A percentile compares a stretch with the other conserved stretches of the same genome.
Conservation (phyloP, 2,329 filamentous ascomycete genomes). For the Sordariomycetes sp. region DNA sequence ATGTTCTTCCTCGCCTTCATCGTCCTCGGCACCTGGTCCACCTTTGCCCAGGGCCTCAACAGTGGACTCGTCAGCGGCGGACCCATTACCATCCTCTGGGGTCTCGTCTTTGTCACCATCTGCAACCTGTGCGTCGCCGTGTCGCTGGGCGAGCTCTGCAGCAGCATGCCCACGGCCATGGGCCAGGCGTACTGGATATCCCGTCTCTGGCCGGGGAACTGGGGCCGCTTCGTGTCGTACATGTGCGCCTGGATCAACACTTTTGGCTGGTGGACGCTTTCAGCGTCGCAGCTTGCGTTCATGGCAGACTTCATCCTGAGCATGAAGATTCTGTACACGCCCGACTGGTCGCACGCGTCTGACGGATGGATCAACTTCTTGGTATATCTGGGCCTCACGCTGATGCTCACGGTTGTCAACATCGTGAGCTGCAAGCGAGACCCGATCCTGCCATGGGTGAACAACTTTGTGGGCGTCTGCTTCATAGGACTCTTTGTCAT, state of each 20-base stretch:
- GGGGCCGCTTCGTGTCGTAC: constrained; percentile 34
- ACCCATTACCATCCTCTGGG: constrained; percentile 36
- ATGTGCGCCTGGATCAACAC: constrained; percentile 45
- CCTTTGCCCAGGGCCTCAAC: constrained; percentile 29
- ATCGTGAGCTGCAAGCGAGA: constrained; percentile 28
- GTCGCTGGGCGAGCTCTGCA: constrained; percentile 37
- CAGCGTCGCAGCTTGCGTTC: constrained; percentile 37
- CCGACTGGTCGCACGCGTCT: constrained; percentile 25
- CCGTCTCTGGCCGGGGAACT: constrained; percentile 15
- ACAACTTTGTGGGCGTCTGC: constrained; percentile 37
- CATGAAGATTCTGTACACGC: constrained; percentile 35
- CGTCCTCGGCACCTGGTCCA: constrained; percentile 41
- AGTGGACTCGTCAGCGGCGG: constrained; percentile 36
- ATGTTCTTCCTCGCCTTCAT: constrained; percentile 41
- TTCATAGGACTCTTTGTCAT: constrained; percentile 36
- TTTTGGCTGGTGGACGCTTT: constrained; percentile 43
- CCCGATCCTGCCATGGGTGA: constrained; percentile 25
- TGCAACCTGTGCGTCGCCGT: constrained; percentile 36
- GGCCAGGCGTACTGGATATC: constrained; percentile 40
- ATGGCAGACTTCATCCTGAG: constrained; percentile 40
- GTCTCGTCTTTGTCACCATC: constrained; percentile 31
- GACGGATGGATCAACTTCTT: constrained; percentile 37
- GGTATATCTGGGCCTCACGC: constrained; percentile 35
- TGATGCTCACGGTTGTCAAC: constrained; percentile 32
- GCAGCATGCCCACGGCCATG: constrained; percentile 41